Conservation (phyloP, 768 basidiomycete species). For the Boletus vermiculosoides region DNA sequence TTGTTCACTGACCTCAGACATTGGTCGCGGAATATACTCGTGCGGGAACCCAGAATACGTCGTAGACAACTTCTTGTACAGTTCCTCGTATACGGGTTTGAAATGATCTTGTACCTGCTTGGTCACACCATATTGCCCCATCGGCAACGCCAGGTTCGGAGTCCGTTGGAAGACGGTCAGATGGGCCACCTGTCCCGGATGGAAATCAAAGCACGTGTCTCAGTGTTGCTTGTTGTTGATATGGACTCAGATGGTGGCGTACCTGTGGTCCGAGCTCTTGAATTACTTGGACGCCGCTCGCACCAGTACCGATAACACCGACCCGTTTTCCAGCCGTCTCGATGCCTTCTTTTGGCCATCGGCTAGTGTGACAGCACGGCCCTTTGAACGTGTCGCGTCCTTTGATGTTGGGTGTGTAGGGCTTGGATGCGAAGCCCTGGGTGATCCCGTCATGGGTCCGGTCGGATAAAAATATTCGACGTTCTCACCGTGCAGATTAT, state of each 20-base stretch:
- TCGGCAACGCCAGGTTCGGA: constrained; percentile 14
- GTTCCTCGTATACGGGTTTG: constrained; percentile 11
- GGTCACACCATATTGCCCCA: constrained; percentile 3
- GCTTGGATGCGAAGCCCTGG: constrained; percentile 8
- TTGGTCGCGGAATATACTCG: background rate
- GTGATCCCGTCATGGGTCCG: background rate
- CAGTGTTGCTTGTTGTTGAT: background rate
- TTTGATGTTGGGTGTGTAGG: constrained; percentile 14
- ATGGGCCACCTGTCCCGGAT: constrained; percentile 3
- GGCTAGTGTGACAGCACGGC: constrained; percentile 3
- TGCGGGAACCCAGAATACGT: background rate
- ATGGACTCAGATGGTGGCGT: background rate
- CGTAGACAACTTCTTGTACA: constrained; percentile 1
- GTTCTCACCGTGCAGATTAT: constrained; percentile 10
- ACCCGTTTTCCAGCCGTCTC: constrained; percentile 11
- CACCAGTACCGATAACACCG: constrained; percentile 13
- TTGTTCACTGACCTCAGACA: constrained; percentile 5
- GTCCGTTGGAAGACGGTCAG: constrained; percentile 19
- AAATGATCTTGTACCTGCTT: constrained; percentile 9
- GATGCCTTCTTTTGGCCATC: constrained; percentile 13
- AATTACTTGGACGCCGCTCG: constrained; percentile 14
- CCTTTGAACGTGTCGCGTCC: constrained; percentile 12
- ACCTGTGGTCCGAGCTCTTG: constrained; percentile 16
- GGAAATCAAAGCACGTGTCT: background rate
- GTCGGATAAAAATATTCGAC: background rate